phyloP scores from a whole-genome alignment of 148 eudicot genomes.

The Camellia japonica region DNA sequence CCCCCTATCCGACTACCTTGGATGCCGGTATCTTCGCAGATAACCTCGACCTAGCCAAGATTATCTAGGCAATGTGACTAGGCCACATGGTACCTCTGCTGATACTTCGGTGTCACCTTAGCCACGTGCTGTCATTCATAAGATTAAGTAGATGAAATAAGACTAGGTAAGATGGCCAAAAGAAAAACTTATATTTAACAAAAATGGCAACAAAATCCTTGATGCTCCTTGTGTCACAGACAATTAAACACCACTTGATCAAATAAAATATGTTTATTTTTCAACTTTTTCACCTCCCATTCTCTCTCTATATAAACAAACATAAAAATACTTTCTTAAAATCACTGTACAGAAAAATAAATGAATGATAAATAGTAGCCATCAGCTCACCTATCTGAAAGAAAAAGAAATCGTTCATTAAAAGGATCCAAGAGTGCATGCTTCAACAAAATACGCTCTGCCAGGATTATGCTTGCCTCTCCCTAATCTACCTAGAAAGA shows the following conservation, averaged over 20 bases:
- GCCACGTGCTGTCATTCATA: too few species aligned
- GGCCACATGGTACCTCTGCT: too few species aligned
- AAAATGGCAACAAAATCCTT: too few species aligned
- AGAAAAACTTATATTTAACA: too few species aligned
- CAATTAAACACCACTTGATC: not conserved
- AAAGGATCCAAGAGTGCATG: constrained; percentile 21
- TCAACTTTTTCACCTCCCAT: not conserved
- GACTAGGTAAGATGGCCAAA: too few species aligned
- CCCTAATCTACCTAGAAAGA: constrained; percentile 31
- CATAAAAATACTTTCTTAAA: not conserved
- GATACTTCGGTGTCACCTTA: too few species aligned
- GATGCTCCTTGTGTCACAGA: not conserved
- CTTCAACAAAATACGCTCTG: constrained; percentile 25
- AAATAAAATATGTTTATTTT: not conserved
- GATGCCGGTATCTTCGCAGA: too few species aligned
- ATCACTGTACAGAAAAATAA: not conserved
- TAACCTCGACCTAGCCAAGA: too few species aligned
- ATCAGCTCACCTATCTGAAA: constrained; percentile 22
- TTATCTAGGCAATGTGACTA: too few species aligned
- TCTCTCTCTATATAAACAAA: not conserved
- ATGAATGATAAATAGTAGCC: not conserved
- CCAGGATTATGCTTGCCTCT: constrained; percentile 24
- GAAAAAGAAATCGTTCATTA: constrained; percentile 23
- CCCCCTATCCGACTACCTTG: too few species aligned
- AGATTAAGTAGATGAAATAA: too few species aligned